These are phyloP conservation scores for Zea mays DNA, from an alignment of 176 grass and related monocot species.

Conservation along the genomic window Zm-B73-REFERENCE-NAM-5.0 NC_050097.1:186379001-186379500, in stretches of 20 bases:
- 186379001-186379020: too few species aligned
- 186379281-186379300: neutral
- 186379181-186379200: conserved; percentile 16
- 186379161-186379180: conserved; percentile 27
- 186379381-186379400: conserved; percentile 31
- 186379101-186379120: conserved; percentile 11
- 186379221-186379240: conserved; percentile 18
- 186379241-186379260: neutral
- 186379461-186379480: conserved; percentile 29
- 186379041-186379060: neutral
- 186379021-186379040: neutral
- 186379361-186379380: conserved; percentile 16
- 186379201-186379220: conserved; percentile 5
- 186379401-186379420: neutral
- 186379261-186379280: neutral
- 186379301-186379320: neutral
- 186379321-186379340: conserved; percentile 29
- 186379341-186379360: neutral
- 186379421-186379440: conserved; percentile 22
- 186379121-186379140: conserved; percentile 4
- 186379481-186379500: conserved; percentile 23
- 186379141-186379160: conserved; percentile 20
- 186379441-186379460: neutral
- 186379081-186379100: neutral
- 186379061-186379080: conserved; percentile 12